These are phyloP conservation scores for Gaeumannomyces sp. DNA, from an alignment of 2,329 filamentous ascomycete genomes.

Conservation along the genomic window DNA sequence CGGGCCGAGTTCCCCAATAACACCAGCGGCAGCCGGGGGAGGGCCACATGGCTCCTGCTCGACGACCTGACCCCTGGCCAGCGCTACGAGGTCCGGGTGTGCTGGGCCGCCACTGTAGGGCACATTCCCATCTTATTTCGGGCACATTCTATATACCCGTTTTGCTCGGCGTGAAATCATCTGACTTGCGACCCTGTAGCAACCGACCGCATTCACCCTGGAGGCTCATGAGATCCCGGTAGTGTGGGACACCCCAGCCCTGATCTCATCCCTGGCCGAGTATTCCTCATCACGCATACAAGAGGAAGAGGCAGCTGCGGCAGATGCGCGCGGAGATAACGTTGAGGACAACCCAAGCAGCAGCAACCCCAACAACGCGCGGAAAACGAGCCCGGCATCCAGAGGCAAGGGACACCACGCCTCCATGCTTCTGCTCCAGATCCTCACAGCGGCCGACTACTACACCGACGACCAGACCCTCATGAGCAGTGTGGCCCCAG, in stretches of 20 bases:
- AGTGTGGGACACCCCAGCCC: conserved; percentile 54
- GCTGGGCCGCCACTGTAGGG: conserved; percentile 88
- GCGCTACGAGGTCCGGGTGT: conserved; percentile 86
- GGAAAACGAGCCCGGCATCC: background rate
- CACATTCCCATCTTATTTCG: background rate
- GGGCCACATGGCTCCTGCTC: conserved; percentile 73
- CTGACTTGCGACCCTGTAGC: conserved; percentile 41
- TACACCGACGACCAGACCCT: conserved; percentile 67
- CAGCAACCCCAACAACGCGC: background rate
- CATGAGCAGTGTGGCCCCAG: conserved; percentile 68
- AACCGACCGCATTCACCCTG: conserved; percentile 77
- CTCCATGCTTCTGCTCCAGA: conserved; percentile 64
- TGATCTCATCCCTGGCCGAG: conserved; percentile 58
- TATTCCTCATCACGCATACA: conserved; percentile 50
- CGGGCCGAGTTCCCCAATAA: conserved; percentile 61
- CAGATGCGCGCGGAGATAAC: background rate
- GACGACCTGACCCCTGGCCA: conserved; percentile 61
- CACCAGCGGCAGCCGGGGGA: conserved; percentile 37
- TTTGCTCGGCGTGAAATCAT: background rate
- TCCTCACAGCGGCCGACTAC: conserved; percentile 77
- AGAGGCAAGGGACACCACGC: conserved; percentile 17
- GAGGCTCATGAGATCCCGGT: conserved; percentile 55
- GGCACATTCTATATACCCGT: background rate
- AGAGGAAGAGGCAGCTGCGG: conserved; percentile 14
- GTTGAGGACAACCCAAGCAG: background rate